phyloP scores from a whole-genome alignment of 345 rosid species.

The Boechera retrofracta region DNA sequence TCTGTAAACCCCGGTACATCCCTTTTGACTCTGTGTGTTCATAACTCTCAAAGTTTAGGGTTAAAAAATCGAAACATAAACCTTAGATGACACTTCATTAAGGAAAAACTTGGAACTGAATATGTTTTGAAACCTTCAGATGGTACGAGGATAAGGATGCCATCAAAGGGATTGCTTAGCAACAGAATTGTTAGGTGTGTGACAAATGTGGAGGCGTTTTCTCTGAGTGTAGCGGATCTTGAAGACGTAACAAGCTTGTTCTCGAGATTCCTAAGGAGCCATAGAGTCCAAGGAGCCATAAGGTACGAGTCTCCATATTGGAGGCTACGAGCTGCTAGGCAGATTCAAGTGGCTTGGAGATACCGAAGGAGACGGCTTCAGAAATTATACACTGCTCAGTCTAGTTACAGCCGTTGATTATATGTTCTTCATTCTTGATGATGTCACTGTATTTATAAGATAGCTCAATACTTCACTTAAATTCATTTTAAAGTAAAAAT shows the following conservation, averaged over 20 bases:
- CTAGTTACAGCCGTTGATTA: slow-evolving; percentile 17
- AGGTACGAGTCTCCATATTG: slow-evolving; percentile 86
- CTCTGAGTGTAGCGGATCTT: slow-evolving; percentile 75
- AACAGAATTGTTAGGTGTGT: slow-evolving; percentile 66
- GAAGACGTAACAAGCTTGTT: slow-evolving; percentile 82
- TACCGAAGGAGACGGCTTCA: slow-evolving; percentile 63
- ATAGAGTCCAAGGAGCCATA: slow-evolving; percentile 85
- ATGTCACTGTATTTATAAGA: too few species aligned
- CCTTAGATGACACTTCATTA: not conserved
- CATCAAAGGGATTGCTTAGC: slow-evolving; percentile 58
- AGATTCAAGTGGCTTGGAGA: slow-evolving; percentile 89
- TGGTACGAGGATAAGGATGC: slow-evolving; percentile 53
- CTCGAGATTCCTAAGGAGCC: slow-evolving; percentile 64
- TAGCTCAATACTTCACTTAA: too few species aligned
- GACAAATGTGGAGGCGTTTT: slow-evolving; percentile 86
- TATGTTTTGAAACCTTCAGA: slow-evolving; percentile 50
- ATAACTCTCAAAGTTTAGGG: not conserved
- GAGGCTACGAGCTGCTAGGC: slow-evolving; percentile 65
- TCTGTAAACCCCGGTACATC: slow-evolving; percentile 60
- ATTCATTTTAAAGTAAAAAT: too few species aligned
- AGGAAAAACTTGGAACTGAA: slow-evolving; percentile 5
- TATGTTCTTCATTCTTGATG: slow-evolving; percentile 5
- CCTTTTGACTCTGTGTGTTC: not conserved
- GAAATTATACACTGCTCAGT: slow-evolving; percentile 41
- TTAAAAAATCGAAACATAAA: too few species aligned